Conservation (phyloP, 345 rosid genomes). For the Jatropha curcas region DNA sequence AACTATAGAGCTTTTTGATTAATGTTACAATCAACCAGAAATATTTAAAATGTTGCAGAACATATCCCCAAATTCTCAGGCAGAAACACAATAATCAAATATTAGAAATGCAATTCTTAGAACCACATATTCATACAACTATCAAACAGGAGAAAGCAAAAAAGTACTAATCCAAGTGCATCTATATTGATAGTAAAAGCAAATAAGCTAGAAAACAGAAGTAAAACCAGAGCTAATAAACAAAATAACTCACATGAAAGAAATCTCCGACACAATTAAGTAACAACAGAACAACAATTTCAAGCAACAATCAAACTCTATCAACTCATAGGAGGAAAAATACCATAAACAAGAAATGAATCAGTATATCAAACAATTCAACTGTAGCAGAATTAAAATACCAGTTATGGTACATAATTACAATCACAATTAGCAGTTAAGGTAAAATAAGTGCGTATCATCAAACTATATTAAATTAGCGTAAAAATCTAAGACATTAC, state of each 20-base stretch:
- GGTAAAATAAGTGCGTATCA: neutral
- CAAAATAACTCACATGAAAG: neutral
- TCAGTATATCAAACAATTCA: neutral
- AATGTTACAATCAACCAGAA: neutral
- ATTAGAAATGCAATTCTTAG: neutral
- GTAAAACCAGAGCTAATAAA: neutral
- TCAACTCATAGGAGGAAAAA: neutral
- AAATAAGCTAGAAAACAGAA: neutral
- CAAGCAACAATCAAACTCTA: neutral
- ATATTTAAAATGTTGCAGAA: no score
- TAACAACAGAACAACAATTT: neutral
- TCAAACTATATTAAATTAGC: neutral
- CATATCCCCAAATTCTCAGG: neutral
- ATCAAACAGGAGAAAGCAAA: neutral
- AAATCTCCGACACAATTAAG: neutral
- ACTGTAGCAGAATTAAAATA: neutral
- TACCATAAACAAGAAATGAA: neutral
- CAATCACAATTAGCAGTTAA: neutral
- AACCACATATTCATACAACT: neutral
- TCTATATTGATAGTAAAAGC: neutral
- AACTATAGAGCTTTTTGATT: neutral
- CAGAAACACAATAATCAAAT: neutral
- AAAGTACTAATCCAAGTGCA: neutral
- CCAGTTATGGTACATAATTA: neutral
- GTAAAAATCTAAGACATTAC: neutral